Base-by-base conservation (phyloP, 2,329 filamentous ascomycete genomes). In the Setomelanomma holmii region DNA sequence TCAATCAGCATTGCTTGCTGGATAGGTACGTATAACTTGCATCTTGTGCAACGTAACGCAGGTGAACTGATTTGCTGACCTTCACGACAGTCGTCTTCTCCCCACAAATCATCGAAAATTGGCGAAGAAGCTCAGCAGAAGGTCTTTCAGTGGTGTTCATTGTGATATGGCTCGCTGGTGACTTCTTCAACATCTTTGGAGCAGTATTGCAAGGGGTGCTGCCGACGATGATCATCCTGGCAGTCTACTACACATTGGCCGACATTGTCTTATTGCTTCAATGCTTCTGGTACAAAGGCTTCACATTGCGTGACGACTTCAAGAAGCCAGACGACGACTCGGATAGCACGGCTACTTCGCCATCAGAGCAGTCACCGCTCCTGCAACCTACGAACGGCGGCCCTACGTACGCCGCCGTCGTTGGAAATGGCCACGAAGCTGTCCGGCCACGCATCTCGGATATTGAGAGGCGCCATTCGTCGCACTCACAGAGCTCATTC, bases 141-240 rank as follows among this genome's bases (percentile, higher is more conserved):
- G 93, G 92, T 2, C 82, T 98, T 1, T 96, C 91, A 0, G 84
- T 97, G 12, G 88, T 93, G 49, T 99, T 98, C 79, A 87, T 98
- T 69, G 87, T 96, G 54, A 85, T 96, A 67, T 99, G 95, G 95
- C 83, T 97, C 2, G 82, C 88, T 1, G 95, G 95, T 45, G 95
- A 99, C 86, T 87, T 97, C 61, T 97, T 96, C 82, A 98, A 98
- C 72, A 96, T 97, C 58, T 82, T 96, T 2, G 93, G 93, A n/a
- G 90, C 92, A 16, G 86, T 97, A 14, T 75, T 97, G 10, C 93
- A 98, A 74, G 89, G 90, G 49, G 93, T 99, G 5, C 76, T 98
- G 47, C 93, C 95, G 1, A 99, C 93, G 0, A 97, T 98, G 92
- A 88, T 91, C 56, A 96, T 96, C 46, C 81, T 97, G n/a, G 93